Evolutionary conservation across 2,329 filamentous ascomycete genomes (phyloP), one percentile per base, ranked within the genome.

Genomic region (Pseudocercospora fuligena): DNA sequence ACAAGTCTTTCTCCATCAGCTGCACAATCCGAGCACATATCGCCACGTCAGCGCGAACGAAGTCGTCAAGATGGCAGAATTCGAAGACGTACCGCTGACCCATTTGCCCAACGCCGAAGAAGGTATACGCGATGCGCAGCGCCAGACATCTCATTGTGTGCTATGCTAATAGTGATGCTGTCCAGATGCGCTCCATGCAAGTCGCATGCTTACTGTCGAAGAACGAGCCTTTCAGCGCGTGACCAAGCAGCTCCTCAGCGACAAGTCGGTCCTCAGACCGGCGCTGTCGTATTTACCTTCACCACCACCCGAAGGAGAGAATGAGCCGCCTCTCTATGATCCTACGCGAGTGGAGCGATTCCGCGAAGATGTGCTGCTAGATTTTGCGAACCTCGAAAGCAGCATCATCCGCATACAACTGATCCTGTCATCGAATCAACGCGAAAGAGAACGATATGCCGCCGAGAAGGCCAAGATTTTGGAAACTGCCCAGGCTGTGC

Each of bases 201-300:
- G 87, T 31, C 92, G 94, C 49, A 90, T 97, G 3, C 87, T 97
- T 43, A 92, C 92, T 70, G 90, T 97, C 68, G 94, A 98, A 83
- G 92, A 97, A 77, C 93, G 93, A 66, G 93, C 93, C 0, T 97
- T 97, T 83, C 92, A 92, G 78, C 90, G 94, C 67, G 89, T 97
- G 66, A 92, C 92, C 23, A 93, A 93, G 80, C 90, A 92, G 33
- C 87, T 98, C 8, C 85, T 92, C 5, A 85, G 87, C 23, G 87
- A 91, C 16, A 87, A 88, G 62, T 88, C 90, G 21, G 84, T 92
- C 31, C 84, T 91, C 19, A 83, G 83, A 54, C 84, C 83, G 51
- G 84, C 87, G 40, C 51, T 73, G 12, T 69, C 64, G 2, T 84
- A 86, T 40, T 83, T 88, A 5, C 85, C 86, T 19, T 91, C 90